A percentile compares a stretch with the other conserved stretches of the same genome.
phyloP scores from a whole-genome alignment of 2,329 filamentous ascomycete genomes.

The Calonectria pauciramosa region DNA sequence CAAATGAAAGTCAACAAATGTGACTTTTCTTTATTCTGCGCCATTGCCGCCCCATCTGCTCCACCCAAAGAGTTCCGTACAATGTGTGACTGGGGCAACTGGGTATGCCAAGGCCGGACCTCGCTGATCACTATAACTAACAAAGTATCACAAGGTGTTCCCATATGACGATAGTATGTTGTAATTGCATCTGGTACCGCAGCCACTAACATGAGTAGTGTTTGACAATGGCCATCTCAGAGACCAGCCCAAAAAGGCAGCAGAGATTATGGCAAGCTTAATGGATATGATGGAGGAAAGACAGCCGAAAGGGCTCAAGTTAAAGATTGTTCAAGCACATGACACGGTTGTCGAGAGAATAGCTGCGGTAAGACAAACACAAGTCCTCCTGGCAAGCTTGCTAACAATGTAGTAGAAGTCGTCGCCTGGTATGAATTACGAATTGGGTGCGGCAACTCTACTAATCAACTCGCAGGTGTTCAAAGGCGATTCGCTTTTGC shows the following conservation, averaged over 20 bases:
- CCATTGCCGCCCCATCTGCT: neutral
- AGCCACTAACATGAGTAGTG: neutral
- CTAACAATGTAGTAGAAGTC: neutral
- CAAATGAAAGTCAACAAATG: neutral
- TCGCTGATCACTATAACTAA: neutral
- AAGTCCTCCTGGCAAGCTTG: neutral
- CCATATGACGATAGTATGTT: conserved; percentile 12
- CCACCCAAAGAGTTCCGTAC: neutral
- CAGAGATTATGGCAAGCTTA: neutral
- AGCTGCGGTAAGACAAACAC: neutral
- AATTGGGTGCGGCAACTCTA: neutral
- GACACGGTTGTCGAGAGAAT: neutral
- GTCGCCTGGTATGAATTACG: neutral
- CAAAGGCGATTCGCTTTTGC: neutral
- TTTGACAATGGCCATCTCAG: conserved; percentile 1
- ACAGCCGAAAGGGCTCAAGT: neutral
- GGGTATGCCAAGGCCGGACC: neutral
- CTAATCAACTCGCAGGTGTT: neutral
- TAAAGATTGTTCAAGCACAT: neutral
- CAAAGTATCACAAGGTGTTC: neutral
- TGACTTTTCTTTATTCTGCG: conserved; percentile 5
- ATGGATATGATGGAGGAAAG: neutral
- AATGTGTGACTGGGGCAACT: conserved; percentile 9
- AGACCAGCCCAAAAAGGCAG: neutral
- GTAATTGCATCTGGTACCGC: neutral